Conservation (phyloP, 495 filamentous ascomycete genomes). For the Podospora appendiculata region DNA sequence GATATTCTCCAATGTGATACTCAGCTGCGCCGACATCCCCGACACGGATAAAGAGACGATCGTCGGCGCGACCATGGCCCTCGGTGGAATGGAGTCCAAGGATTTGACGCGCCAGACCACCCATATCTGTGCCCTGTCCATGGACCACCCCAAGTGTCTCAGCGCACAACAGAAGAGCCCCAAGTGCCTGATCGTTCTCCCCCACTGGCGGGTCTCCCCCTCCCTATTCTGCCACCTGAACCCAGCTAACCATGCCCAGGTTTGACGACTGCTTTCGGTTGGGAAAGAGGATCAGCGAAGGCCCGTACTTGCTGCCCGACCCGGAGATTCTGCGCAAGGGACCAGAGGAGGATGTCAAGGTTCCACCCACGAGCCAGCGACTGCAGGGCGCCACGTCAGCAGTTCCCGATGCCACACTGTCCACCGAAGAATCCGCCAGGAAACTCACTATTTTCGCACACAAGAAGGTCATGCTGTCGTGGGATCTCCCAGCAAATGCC, state of each 20-base stretch:
- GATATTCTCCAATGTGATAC: slow-evolving; percentile 75
- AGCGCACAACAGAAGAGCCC: slow-evolving; percentile 54
- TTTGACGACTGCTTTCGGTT: slow-evolving; percentile 96
- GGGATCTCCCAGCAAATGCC: slow-evolving; percentile 61
- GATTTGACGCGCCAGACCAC: slow-evolving; percentile 66
- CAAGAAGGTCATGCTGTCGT: slow-evolving; percentile 56
- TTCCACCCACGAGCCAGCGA: slow-evolving; percentile 43
- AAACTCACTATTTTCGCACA: slow-evolving; percentile 56
- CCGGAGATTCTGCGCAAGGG: slow-evolving; percentile 62
- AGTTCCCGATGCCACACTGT: slow-evolving; percentile 41
- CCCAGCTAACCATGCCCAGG: slow-evolving; percentile 40
- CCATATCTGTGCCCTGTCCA: slow-evolving; percentile 78
- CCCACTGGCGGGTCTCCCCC: slow-evolving; percentile 66
- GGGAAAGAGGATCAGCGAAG: slow-evolving; percentile 77
- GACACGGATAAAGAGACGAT: slow-evolving; percentile 88
- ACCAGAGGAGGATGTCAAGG: slow-evolving; percentile 46
- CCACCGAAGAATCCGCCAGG: slow-evolving; percentile 14
- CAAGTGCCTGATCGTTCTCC: slow-evolving; percentile 76
- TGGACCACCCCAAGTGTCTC: slow-evolving; percentile 64
- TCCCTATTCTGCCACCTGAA: neutral
- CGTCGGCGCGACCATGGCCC: slow-evolving; percentile 77
- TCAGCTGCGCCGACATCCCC: slow-evolving; percentile 69
- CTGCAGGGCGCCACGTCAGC: slow-evolving; percentile 70
- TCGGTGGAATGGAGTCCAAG: slow-evolving; percentile 74
- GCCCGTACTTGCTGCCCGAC: slow-evolving; percentile 79